Base-by-base conservation (phyloP, 2,329 filamentous ascomycete genomes). In the Magnaporthales sp. region DNA sequence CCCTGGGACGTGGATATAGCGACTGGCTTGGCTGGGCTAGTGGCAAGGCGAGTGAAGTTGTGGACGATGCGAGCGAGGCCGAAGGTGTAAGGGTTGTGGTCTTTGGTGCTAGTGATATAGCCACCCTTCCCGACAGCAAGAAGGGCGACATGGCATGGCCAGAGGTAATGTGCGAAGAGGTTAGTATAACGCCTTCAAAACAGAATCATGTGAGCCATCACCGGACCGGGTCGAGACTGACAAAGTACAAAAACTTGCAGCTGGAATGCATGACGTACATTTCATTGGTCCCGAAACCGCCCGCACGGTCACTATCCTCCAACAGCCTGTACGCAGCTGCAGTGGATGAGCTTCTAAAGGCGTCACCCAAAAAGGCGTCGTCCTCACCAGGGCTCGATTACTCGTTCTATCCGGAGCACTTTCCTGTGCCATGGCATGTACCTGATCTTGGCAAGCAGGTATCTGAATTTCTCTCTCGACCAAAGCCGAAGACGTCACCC, bases 241-340 rank as follows among this genome's bases (percentile, higher is more conserved):
- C 54, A 22, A 58, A 26, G 11, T 22, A 22, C 54, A 58, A 8
- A 58, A 64, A 29, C 27, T 54, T 19, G 15, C 64, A 85, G 83
- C 74, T 85, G 9, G 71, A 75, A 29, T 86, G 83, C 73, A 75
- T 76, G 19, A 77, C 75, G 1, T 76, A 83, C 64, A 69, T 81
- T 24, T 84, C 82, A 1, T 78, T 82, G 66, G 74, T 83, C 1
- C 83, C 83, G 2, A 56, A 64, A 7, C 26, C 46, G n/a, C 68
- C 70, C 5, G 66, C 29, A 19, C 65, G 66, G 6, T 79, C 84
- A 63, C 79, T 84, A 32, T 89, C 76, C 2, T 82, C 80, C 68
- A 93, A 82, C 69, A 70, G 76, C 32, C 73, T 84, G 6, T 89
- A 88, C 65, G 86, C 82, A 0, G 74, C 76, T 1, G 81, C 78